Evolutionary conservation across 768 basidiomycete species (phyloP), one percentile per base, ranked within the genome.

Genomic region (Chalciporus pseudorubinellus): DNA sequence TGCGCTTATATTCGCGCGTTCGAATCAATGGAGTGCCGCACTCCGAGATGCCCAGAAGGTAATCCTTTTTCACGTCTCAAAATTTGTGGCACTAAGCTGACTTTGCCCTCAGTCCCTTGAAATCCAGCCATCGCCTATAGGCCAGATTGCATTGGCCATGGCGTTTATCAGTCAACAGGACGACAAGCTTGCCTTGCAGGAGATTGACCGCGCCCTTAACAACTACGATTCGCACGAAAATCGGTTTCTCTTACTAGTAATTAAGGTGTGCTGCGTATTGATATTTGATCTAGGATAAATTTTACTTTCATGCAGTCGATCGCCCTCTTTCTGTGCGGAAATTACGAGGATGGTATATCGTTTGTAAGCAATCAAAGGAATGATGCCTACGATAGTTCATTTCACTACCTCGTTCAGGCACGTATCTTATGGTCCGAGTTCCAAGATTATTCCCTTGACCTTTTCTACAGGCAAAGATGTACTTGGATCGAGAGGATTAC

Each of bases 21-120:
- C 16, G 26, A 19, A 14, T 20, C 31, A 47, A 1, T 50, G 36
- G n/a, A 14, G 3, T 1, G 2, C 6, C 4, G 58, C 59, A n/a
- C 16, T 59, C 11, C 26, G 49, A 22, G 59, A 59, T 36, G 59
- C 59, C 3, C 24, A 50, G 24, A 19, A 29, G 53, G 58, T 59
- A 49, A 44, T 0, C 16, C 20, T 29, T 10, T 10, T 22, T 16
- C 11, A 2, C 19, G 29, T 16, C 13, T 39, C 7, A 2, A 11
- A 3, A 46, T 18, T 24, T 11, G 19, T 38, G 22, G 24, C 4
- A 31, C 29, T 56, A 6, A 51, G 10, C 24, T 3, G 20, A 39
- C 20, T 9, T n/a, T 16, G 9, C 13, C 4, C 20, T 39, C 11
- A 59, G 59, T 59, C 59, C 9, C 51, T 59, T 6, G 8, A 4